Base-by-base conservation (phyloP, 1,139 yeast species). In the Yamadazyma blattariae region DNA sequence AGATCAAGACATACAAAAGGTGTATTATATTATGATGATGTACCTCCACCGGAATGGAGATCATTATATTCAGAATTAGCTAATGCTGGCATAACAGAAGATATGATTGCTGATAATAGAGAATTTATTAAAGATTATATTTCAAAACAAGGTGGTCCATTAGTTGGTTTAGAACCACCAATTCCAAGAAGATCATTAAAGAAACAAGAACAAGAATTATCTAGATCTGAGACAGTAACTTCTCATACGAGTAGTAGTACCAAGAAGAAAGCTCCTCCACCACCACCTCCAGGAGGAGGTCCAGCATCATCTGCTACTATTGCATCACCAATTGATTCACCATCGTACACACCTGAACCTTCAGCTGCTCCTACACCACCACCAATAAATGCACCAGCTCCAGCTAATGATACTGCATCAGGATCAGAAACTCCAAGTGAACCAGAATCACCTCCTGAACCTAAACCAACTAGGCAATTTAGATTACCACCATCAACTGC, bases 31-130 rank as follows among this genome's bases (percentile, higher is more conserved):
- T 85, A 86, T 52, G 95, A 86, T 52, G 87, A 71, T 44, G 75
- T 74, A 33, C 95, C 95, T 1, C 95, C 95, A 7, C 82, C 85
- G 4, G 95, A 86, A 56, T 87, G 95, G 96, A 61, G 90, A 31
- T 69, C 84, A 2, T 69, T 88, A 37, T 85, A 87, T 46, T 65
- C 76, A 5, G 92, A 84, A 52, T 67, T 88, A 38, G 94, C 82
- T 25, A 69, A 76, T 15, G 84, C 85, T 35, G 96, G 96, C 0
- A 87, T 88, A 39, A 62, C 89, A 0, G 95, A 87, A 51, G 95
- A 87, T 48, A 84, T 85, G 90, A 86, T 88, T 57, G 94, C 92
- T 1, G 94, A 85, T 41, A 85, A 86, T 52, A 70, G 89, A 42
- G 86, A 83, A 43, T 86, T 86, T 53, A 86, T 86, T 48, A 86